Evolutionary conservation across 192 early-diverging fungal genomes (phyloP).

Genomic region (Coemansia sp.): DNA sequence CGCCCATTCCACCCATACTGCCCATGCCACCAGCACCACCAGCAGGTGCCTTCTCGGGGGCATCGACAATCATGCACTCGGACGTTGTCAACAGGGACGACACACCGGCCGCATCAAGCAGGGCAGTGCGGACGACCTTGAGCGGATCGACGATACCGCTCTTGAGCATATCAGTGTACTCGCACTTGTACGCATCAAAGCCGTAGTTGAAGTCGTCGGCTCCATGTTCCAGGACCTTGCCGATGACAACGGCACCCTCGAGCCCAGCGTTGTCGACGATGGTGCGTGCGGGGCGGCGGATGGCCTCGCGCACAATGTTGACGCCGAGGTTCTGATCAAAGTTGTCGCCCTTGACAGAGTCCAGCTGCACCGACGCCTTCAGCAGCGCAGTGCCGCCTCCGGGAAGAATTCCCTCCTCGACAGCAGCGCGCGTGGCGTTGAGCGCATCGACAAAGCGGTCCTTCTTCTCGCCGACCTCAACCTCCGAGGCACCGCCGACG

Average conservation of each 20-base stretch:
- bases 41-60: constrained; percentile 71
- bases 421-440: constrained; percentile 97
- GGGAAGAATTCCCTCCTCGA: constrained; percentile 98
- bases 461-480: constrained; percentile 99
- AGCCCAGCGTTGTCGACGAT: constrained; percentile 98
- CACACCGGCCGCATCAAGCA: constrained; percentile 96
- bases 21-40: constrained; percentile 67
- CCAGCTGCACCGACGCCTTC: constrained; percentile 87
- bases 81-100: constrained; percentile 97
- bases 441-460: constrained; percentile 98
- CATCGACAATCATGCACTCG: constrained; percentile 98
- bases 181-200: constrained; percentile 88
- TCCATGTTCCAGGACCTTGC: constrained; percentile 85
- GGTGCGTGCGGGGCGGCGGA: constrained; percentile 88
- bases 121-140: constrained; percentile 98
- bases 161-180: constrained; percentile 96
- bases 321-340: constrained; percentile 99
- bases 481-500: constrained; percentile 96
- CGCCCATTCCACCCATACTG: constrained; percentile 69
- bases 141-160: constrained; percentile 97
- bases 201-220: constrained; percentile 85
- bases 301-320: constrained; percentile 93
- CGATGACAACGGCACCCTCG: constrained; percentile 95
- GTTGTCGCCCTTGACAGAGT: constrained; percentile 83
- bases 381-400: constrained; percentile 97